Evolutionary conservation across 2,329 filamentous ascomycete genomes (phyloP).

Genomic region (Fusarium incarnatum): DNA sequence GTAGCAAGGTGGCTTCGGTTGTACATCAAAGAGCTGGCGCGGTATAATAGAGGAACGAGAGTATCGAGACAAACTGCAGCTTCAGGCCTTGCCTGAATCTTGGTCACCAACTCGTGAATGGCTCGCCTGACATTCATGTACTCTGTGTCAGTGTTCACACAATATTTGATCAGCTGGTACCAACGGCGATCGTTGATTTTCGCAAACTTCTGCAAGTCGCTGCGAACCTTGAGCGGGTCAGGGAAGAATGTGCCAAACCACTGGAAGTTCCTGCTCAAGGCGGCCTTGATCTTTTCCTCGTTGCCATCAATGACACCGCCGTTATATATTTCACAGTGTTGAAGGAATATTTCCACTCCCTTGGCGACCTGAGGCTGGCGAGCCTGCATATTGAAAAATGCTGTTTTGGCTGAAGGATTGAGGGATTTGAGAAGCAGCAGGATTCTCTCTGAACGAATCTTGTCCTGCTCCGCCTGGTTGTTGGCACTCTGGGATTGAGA

Average conservation of each 20-base stretch:
- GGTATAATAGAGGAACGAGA: conserved; percentile 83
- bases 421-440: conserved; percentile 83
- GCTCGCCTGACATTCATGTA: conserved; percentile 92
- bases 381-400: conserved; percentile 87
- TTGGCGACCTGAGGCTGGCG: conserved; percentile 80
- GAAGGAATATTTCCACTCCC: conserved; percentile 80
- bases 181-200: conserved; percentile 89
- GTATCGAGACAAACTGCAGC: conserved; percentile 79
- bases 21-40: conserved; percentile 85
- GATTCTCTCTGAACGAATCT: conserved; percentile 84
- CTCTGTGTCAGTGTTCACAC: conserved; percentile 78
- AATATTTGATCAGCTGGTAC: conserved; percentile 90
- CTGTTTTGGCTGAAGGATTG: conserved; percentile 81
- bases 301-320: conserved; percentile 84
- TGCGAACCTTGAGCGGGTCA: conserved; percentile 76
- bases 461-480: conserved; percentile 74
- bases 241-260: conserved; percentile 81
- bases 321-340: conserved; percentile 89
- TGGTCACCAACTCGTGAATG: conserved; percentile 88
- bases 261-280: conserved; percentile 78
- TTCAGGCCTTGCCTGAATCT: conserved; percentile 75
- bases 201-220: conserved; percentile 89
- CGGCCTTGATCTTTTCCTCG: conserved; percentile 74
- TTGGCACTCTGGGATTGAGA: conserved; percentile 61
- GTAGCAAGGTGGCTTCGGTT: conserved; percentile 93